Evolutionary conservation across 1,284 basidiomycete species (phyloP).

Genomic region (Mixia osmundae): DNA sequence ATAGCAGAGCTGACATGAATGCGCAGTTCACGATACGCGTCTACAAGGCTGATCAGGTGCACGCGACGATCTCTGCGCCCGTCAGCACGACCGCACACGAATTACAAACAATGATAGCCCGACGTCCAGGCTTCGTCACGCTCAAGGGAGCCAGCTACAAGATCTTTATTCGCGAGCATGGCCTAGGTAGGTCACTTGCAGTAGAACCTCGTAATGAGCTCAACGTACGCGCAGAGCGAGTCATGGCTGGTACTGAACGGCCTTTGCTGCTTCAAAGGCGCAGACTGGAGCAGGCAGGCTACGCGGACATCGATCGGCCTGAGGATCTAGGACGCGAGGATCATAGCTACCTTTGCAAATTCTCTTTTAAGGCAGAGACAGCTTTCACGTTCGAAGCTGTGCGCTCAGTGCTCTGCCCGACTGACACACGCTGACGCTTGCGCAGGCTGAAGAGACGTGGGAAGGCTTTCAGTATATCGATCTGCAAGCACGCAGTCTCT

Average conservation of each 20-base stretch:
- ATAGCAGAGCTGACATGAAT: slow-evolving; percentile 1
- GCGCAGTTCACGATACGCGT: slow-evolving; percentile 16
- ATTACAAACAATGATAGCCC: slow-evolving; percentile 11
- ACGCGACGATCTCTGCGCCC: slow-evolving; percentile 16
- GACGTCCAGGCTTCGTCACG: slow-evolving; percentile 11
- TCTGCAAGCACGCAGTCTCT: slow-evolving; percentile 55
- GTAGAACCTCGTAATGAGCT: neutral
- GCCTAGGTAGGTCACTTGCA: slow-evolving; percentile 7
- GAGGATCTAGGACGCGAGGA: slow-evolving; percentile 62
- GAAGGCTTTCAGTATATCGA: slow-evolving; percentile 64
- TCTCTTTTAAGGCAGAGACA: slow-evolving; percentile 31
- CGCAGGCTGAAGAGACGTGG: slow-evolving; percentile 36
- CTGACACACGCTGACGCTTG: slow-evolving; percentile 27
- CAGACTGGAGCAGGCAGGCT: slow-evolving; percentile 73
- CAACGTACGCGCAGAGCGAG: slow-evolving; percentile 35
- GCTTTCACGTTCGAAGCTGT: slow-evolving; percentile 5
- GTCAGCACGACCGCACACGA: slow-evolving; percentile 13
- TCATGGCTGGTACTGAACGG: slow-evolving; percentile 53
- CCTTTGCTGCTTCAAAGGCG: slow-evolving; percentile 67
- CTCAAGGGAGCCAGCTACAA: slow-evolving; percentile 35
- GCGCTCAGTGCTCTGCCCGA: neutral
- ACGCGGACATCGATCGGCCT: slow-evolving; percentile 53
- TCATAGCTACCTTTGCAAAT: slow-evolving; percentile 63
- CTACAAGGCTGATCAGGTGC: slow-evolving; percentile 15
- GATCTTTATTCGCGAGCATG: slow-evolving; percentile 15